Percentiles rank a stretch among this genome's conserved stretches.
These are phyloP conservation scores for Tympanopsis confertula DNA, from an alignment of 2,329 filamentous ascomycete genomes.

Conservation along the genomic window DNA sequence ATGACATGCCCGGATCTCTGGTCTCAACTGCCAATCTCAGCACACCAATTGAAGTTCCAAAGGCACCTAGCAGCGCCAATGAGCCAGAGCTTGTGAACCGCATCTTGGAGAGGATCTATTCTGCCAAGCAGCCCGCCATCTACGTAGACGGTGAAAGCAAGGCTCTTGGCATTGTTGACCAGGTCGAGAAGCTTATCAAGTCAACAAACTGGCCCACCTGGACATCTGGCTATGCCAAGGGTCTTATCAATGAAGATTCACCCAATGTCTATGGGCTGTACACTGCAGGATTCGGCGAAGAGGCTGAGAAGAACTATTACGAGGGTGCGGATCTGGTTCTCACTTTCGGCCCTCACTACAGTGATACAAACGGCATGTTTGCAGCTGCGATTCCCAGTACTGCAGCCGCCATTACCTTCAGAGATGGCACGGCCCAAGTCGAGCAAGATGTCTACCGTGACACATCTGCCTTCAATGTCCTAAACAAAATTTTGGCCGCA, in stretches of 20 bases:
- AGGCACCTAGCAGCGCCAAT: conserved; percentile 4
- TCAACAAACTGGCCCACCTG: conserved; percentile 32
- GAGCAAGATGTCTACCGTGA: conserved; percentile 17
- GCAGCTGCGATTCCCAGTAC: conserved; percentile 22
- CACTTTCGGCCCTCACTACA: conserved; percentile 31
- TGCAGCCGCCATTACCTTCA: conserved; percentile 18
- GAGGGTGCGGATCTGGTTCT: conserved; percentile 29
- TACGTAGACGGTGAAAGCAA: conserved; percentile 38
- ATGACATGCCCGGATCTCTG: conserved; percentile 31
- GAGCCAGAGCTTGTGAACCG: conserved; percentile 16
- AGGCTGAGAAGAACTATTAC: conserved; percentile 20
- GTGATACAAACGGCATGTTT: conserved; percentile 30
- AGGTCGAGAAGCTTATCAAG: conserved; percentile 28
- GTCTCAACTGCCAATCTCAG: conserved; percentile 19
- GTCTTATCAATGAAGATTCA: conserved; percentile 32
- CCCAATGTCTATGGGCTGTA: conserved; percentile 37
- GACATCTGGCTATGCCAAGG: conserved; percentile 33
- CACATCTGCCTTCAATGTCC: conserved; percentile 9
- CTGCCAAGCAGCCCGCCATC: conserved; percentile 33
- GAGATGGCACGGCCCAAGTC: conserved; percentile 13
- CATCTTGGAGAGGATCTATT: conserved; percentile 28
- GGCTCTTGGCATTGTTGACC: conserved; percentile 23
- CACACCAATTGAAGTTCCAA: conserved; percentile 10
- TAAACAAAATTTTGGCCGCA: conserved; percentile 9
- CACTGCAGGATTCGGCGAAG: conserved; percentile 24